phyloP scores from a whole-genome alignment of 1,284 basidiomycete genomes.

The Ceratobasidium sp. region DNA sequence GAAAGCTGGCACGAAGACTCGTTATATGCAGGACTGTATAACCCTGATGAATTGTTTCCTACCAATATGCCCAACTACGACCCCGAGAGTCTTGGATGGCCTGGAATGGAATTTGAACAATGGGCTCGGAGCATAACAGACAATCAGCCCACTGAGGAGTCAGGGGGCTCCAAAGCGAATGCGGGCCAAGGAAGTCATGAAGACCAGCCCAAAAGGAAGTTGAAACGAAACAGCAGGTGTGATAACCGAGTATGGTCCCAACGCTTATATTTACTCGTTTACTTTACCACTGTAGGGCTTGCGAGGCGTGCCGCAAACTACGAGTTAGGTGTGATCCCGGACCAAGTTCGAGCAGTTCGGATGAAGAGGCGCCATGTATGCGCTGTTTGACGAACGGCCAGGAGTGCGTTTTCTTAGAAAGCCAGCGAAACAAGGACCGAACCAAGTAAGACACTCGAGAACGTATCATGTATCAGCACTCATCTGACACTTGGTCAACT shows the following conservation, averaged over 20 bases:
- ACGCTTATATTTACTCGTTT: no score
- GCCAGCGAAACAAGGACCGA: neutral
- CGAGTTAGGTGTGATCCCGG: neutral
- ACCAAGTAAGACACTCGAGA: neutral
- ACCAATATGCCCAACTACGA: no score
- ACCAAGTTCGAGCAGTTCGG: neutral
- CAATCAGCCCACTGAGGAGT: no score
- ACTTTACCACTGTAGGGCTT: neutral
- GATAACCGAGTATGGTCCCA: neutral
- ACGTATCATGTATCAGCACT: neutral
- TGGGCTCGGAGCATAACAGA: no score
- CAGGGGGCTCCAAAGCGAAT: no score
- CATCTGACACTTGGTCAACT: neutral
- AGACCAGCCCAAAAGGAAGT: neutral
- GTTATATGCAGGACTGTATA: no score
- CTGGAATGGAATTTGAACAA: no score
- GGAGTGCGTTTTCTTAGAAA: neutral
- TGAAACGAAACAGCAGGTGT: conserved; percentile 2
- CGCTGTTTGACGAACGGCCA: neutral
- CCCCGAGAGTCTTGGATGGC: no score
- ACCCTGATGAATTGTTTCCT: no score
- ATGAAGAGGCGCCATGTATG: neutral
- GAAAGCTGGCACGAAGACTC: no score
- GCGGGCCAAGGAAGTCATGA: no score
- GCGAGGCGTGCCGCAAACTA: neutral